Evolutionary conservation across 1,284 basidiomycete genomes (phyloP).

Genomic region (Meripilus lineatus): DNA sequence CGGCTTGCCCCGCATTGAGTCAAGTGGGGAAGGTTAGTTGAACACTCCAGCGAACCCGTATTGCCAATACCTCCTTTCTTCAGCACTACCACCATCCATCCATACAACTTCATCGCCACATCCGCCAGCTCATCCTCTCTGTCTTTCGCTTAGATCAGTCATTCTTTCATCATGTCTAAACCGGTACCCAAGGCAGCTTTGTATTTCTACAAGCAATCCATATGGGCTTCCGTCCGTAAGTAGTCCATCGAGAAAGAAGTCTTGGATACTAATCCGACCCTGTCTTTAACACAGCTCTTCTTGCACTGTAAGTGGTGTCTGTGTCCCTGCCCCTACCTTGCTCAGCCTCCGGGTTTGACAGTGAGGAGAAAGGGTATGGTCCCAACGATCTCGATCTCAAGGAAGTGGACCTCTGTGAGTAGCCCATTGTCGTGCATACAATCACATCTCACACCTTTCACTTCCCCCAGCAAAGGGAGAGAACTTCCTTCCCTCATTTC

Average conservation of each 20-base stretch:
- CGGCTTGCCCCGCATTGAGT: too few relatives aligned
- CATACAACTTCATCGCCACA: background rate
- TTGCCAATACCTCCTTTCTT: too few relatives aligned
- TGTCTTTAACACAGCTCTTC: constrained; percentile 31
- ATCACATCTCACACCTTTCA: constrained; percentile 1
- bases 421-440: too few relatives aligned
- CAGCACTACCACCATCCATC: background rate
- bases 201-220: constrained; percentile 45
- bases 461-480: constrained; percentile 53
- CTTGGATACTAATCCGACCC: constrained; percentile 3
- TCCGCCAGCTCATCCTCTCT: constrained; percentile 4
- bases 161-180: constrained; percentile 14
- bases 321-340: constrained; percentile 5
- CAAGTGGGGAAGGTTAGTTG: too few relatives aligned
- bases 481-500: constrained; percentile 59
- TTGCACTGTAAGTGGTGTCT: constrained; percentile 48
- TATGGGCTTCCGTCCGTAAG: constrained; percentile 62
- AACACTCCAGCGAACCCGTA: too few relatives aligned
- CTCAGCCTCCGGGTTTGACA: constrained; percentile 28
- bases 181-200: constrained; percentile 30
- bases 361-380: constrained; percentile 71
- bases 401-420: constrained; percentile 56
- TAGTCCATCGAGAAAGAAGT: constrained; percentile 7
- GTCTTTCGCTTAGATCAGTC: background rate
- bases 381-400: constrained; percentile 61